Conservation (phyloP, 1,284 basidiomycete species). For the Caloboletus firmus region DNA sequence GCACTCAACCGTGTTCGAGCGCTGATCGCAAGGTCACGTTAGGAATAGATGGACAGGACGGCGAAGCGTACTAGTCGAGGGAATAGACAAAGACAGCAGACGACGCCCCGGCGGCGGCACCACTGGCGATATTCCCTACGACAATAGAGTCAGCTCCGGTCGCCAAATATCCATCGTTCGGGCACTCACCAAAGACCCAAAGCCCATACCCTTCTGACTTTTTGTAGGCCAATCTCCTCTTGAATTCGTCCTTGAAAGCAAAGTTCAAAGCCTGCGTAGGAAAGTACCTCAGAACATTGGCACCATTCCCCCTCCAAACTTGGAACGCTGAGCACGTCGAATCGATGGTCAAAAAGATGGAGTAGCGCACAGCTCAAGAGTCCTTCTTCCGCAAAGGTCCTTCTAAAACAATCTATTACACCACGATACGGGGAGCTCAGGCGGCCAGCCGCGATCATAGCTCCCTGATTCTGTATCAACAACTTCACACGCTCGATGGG, state of each 20-base stretch:
- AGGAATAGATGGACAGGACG: neutral
- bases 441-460: constrained; percentile 56
- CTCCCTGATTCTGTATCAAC: constrained; percentile 67
- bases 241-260: constrained; percentile 48
- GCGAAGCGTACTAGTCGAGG: constrained; percentile 50
- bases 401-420: constrained; percentile 57
- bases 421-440: constrained; percentile 59
- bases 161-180: neutral
- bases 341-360: constrained; percentile 1
- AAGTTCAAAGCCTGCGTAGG: constrained; percentile 65
- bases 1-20: constrained; percentile 57
- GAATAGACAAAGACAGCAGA: constrained; percentile 59
- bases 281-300: constrained; percentile 67
- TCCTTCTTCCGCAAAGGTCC: constrained; percentile 57
- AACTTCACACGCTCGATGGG: constrained; percentile 75
- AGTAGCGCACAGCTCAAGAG: constrained; percentile 39
- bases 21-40: constrained; percentile 21
- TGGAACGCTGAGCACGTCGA: constrained; percentile 15
- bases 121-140: constrained; percentile 47
- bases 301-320: constrained; percentile 64
- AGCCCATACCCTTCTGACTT: constrained; percentile 53
- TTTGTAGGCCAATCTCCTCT: constrained; percentile 53
- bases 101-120: constrained; percentile 48
- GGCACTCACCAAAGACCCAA: constrained; percentile 44
- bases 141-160: neutral